These are phyloP conservation scores for Wickerhamiella occidentalis DNA, from an alignment of 805 yeast species.

Conservation along the genomic window DNA sequence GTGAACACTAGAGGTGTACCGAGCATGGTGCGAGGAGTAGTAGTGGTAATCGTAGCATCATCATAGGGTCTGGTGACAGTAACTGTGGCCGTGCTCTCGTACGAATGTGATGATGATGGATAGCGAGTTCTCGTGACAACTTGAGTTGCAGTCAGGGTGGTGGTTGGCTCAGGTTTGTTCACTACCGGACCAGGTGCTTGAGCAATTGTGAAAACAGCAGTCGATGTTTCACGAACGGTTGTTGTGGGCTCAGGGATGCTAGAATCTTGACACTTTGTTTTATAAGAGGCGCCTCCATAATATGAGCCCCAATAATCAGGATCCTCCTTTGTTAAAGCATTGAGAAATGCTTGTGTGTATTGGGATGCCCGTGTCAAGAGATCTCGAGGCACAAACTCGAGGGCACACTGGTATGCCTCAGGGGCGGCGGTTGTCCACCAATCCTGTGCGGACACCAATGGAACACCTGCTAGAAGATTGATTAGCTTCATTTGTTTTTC, in stretches of 20 bases:
- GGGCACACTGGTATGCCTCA: conserved; percentile 7
- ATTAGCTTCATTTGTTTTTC: neutral
- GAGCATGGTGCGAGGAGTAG: neutral
- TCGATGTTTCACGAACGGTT: neutral
- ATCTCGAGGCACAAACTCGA: conserved; percentile 2
- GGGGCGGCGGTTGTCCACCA: conserved; percentile 10
- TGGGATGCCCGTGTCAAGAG: conserved; percentile 1
- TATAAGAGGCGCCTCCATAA: conserved; percentile 1
- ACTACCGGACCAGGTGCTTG: neutral
- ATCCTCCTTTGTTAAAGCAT: conserved; percentile 2
- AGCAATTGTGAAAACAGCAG: neutral
- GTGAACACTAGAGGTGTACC: neutral
- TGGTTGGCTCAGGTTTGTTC: neutral
- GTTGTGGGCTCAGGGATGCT: neutral
- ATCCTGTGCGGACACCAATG: neutral
- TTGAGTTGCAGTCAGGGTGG: neutral
- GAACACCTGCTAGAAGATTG: neutral
- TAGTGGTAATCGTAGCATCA: neutral
- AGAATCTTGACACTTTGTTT: neutral
- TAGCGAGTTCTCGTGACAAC: neutral
- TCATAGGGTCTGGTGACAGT: neutral
- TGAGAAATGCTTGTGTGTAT: conserved; percentile 2
- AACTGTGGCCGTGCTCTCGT: neutral
- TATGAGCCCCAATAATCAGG: conserved; percentile 9
- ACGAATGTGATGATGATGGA: neutral